phyloP scores from a whole-genome alignment of 371 early-diverging fungal genomes.

The Mucor racemosus region DNA sequence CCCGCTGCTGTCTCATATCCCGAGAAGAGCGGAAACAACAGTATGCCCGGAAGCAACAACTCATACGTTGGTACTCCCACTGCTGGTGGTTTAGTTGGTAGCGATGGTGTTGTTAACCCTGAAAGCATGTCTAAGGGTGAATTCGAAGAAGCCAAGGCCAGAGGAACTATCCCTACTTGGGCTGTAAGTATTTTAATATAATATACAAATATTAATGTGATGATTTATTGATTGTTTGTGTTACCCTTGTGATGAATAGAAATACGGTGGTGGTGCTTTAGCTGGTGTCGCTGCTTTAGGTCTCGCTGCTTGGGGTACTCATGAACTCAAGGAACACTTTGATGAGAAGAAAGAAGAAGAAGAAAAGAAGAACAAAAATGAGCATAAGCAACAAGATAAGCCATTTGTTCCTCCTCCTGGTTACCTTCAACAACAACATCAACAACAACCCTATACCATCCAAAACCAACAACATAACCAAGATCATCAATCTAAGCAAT shows the following conservation, averaged over 20 bases:
- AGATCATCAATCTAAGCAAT: constrained; percentile 16
- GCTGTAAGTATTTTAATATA: constrained; percentile 16
- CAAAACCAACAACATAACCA: constrained; percentile 22
- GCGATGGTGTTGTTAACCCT: constrained; percentile 10
- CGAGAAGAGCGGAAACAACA: constrained; percentile 8
- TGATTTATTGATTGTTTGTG: constrained; percentile 10
- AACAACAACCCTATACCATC: constrained; percentile 21
- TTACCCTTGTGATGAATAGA: constrained; percentile 18
- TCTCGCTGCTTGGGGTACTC: constrained; percentile 34
- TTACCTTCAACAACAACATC: constrained; percentile 10
- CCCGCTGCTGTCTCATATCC: constrained; percentile 26
- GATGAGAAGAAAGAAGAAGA: constrained; percentile 27
- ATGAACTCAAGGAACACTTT: constrained; percentile 34
- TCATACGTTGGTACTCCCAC: neutral
- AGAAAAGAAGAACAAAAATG: neutral
- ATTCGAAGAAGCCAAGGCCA: constrained; percentile 31
- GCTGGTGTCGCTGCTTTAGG: constrained; percentile 32
- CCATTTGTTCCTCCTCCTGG: constrained; percentile 2
- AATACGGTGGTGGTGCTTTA: constrained; percentile 35
- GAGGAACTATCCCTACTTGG: constrained; percentile 28
- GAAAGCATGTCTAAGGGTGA: constrained; percentile 23
- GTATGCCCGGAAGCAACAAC: constrained; percentile 12
- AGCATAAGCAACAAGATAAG: constrained; percentile 14
- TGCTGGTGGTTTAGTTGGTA: neutral
- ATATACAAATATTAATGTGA: neutral